These are phyloP conservation scores for Helicostylum pulchrum DNA, from an alignment of 192 early-diverging fungal genomes.

Conservation along the genomic window DNA sequence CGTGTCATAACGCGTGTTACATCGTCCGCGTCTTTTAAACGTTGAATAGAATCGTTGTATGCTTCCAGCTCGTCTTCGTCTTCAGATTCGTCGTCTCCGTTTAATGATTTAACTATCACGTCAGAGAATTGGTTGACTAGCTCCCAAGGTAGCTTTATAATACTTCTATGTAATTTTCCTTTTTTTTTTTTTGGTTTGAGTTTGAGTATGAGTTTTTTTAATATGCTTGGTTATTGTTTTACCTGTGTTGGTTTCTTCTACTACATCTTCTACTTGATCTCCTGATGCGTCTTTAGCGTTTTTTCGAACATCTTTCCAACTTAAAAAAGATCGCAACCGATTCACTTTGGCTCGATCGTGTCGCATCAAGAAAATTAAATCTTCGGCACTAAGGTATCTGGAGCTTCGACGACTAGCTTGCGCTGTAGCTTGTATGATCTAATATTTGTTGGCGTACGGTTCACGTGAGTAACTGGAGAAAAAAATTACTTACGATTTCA, in stretches of 20 bases:
- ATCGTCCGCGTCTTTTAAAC: conserved; percentile 86
- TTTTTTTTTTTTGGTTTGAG: too few relatives aligned
- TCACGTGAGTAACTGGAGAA: neutral
- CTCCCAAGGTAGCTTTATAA: conserved; percentile 94
- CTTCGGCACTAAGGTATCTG: conserved; percentile 79
- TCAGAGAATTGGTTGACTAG: conserved; percentile 76
- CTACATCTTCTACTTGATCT: conserved; percentile 51
- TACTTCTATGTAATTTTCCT: conserved; percentile 54
- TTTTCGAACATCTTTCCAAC: conserved; percentile 96
- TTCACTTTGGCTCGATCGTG: conserved; percentile 94
- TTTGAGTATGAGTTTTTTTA: too few relatives aligned
- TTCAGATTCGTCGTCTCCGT: conserved; percentile 63
- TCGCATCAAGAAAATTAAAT: conserved; percentile 94
- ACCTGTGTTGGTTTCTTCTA: conserved; percentile 53
- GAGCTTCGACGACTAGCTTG: conserved; percentile 80
- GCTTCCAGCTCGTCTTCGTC: conserved; percentile 90
- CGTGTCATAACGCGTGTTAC: conserved; percentile 92
- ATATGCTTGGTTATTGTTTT: conserved; percentile 38
- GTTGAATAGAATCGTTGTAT: conserved; percentile 83
- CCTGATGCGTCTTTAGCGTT: conserved; percentile 80
- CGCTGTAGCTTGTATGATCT: conserved; percentile 85
- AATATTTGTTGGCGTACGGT: neutral
- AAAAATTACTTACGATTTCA: conserved; percentile 67
- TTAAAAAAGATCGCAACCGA: conserved; percentile 84
- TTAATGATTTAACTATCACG: conserved; percentile 32